Evolutionary conservation across 1,284 basidiomycete genomes (phyloP), one percentile per base, ranked within the genome.

Genomic region (Lentinula novae-zelandiae): DNA sequence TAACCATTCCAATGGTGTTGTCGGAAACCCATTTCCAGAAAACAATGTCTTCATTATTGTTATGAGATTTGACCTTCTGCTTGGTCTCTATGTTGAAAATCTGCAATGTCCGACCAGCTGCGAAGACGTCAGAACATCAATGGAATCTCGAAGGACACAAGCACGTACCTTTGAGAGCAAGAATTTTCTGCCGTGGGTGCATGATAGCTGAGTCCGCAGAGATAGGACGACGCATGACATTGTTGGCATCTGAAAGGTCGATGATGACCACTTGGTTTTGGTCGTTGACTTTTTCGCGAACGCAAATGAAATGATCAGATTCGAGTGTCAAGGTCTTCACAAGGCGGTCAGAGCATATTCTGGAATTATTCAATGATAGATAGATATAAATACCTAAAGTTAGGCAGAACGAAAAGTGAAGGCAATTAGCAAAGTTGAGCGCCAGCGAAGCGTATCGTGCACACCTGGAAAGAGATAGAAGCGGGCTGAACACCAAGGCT

Each of bases 21-120:
- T 94, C 89, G 62, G 87, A 92, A 62, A 98, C 88, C 97, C 97
- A 99, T 73, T 96, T 98, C 97, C 97, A 99, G 78, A 98, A 99
- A 48, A 93, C 88, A 63, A 99, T 86, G 70, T 99, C 97, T 73
- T 98, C 95, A 72, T 89, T 90, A 81, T 92, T 96, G 62, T 90
- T 80, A 73, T 99, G 95, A 27, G 96, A 95, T 73, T 98, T 98
- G 74, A 99, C 92, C 79, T 99, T 99, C 72, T 90, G 89, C 81
- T 98, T 99, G 53, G 89, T 93, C 71, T 93, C 96, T 67, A 99
- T 95, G 76, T 99, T 98, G 83, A 99, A 99, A 66, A 99, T 89
- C 77, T 99, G 97, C 42, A 99, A 84, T 69, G 96, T 98, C 58
- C 94, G 89, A 66, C 86, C 90, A 68, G 97, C 96, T 95, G 72